A percentile compares a stretch with the other conserved stretches of the same genome.
phyloP scores from a whole-genome alignment of 305 asterid genomes.

The Rubia peregrina region DNA sequence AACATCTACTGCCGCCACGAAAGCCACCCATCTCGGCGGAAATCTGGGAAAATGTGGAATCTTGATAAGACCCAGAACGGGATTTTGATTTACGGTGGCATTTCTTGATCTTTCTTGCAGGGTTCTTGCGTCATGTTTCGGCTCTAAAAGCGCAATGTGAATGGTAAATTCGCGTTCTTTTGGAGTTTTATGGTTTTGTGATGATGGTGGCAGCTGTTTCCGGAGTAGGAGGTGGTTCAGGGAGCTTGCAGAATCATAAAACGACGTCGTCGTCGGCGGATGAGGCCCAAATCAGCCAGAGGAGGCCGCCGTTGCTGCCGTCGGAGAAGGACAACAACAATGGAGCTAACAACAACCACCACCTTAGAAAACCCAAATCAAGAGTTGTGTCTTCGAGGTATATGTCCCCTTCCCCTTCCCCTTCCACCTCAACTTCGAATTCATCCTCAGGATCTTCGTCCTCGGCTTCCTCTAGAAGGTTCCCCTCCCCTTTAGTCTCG shows the following conservation, averaged over 20 bases:
- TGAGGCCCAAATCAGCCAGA: constrained; percentile 18
- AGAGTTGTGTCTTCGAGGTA: constrained; percentile 77
- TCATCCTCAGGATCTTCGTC: constrained; percentile 53
- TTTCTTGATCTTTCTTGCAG: constrained; percentile 50
- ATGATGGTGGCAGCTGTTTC: constrained; percentile 82
- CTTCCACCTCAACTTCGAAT: constrained; percentile 64
- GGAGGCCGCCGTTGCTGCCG: constrained; percentile 66
- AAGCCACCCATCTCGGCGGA: constrained; percentile 10
- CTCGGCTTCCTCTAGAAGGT: constrained; percentile 59
- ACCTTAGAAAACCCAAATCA: constrained; percentile 66
- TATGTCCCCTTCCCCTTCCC: constrained; percentile 76
- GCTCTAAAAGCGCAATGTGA: constrained; percentile 44
- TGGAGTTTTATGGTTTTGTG: constrained; percentile 25
- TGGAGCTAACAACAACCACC: constrained; percentile 25
- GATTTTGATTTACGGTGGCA: constrained; percentile 39
- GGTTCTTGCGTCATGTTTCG: constrained; percentile 23
- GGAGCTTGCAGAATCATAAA: constrained; percentile 38
- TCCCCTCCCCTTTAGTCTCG: constrained; percentile 57
- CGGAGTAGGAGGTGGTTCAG: constrained; percentile 50
- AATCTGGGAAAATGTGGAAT: constrained; percentile 39
- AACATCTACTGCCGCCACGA: not conserved
- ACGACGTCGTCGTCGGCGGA: constrained; percentile 16
- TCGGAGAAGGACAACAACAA: constrained; percentile 67
- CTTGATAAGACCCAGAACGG: constrained; percentile 28
- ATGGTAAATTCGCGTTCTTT: constrained; percentile 26